Conservation (phyloP, 768 basidiomycete species). For the Kwoniella newhampshirensis region DNA sequence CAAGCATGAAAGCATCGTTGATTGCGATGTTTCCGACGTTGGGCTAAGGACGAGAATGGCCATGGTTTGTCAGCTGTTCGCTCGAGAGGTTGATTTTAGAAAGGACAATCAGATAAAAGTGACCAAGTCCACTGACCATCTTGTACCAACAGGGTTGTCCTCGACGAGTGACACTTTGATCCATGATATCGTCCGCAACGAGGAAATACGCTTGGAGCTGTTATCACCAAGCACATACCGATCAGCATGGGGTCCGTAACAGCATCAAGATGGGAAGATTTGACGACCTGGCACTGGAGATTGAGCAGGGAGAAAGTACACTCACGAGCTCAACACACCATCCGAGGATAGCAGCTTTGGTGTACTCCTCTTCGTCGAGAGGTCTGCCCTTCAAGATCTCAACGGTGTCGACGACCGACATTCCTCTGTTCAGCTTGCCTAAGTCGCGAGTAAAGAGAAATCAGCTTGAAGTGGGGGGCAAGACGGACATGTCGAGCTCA, state of each 20-base stretch:
- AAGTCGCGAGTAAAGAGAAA: neutral
- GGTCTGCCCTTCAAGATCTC: conserved; percentile 75
- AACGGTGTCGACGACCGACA: conserved; percentile 90
- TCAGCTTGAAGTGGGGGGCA: too few species aligned
- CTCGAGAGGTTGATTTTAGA: too few species aligned
- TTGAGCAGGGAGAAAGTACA: too few species aligned
- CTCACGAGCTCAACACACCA: conserved; percentile 94
- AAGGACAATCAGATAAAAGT: too few species aligned
- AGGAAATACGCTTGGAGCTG: conserved; percentile 98
- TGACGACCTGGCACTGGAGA: neutral
- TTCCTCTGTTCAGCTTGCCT: conserved; percentile 93
- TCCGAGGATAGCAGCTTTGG: conserved; percentile 81
- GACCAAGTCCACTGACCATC: conserved; percentile 51
- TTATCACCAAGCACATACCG: too few species aligned
- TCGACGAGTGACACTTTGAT: conserved; percentile 84
- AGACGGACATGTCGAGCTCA: conserved; percentile 21
- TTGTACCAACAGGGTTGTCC: conserved; percentile 95
- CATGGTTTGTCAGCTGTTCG: too few species aligned
- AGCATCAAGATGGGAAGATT: neutral
- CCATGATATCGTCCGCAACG: conserved; percentile 95
- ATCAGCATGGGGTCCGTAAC: neutral
- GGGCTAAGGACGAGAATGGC: too few species aligned
- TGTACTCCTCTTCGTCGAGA: conserved; percentile 79
- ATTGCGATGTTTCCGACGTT: conserved; percentile 79
- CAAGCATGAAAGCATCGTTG: conserved; percentile 96